Evolutionary conservation across 495 filamentous ascomycete genomes (phyloP).

Genomic region (Neurospora pannonica): DNA sequence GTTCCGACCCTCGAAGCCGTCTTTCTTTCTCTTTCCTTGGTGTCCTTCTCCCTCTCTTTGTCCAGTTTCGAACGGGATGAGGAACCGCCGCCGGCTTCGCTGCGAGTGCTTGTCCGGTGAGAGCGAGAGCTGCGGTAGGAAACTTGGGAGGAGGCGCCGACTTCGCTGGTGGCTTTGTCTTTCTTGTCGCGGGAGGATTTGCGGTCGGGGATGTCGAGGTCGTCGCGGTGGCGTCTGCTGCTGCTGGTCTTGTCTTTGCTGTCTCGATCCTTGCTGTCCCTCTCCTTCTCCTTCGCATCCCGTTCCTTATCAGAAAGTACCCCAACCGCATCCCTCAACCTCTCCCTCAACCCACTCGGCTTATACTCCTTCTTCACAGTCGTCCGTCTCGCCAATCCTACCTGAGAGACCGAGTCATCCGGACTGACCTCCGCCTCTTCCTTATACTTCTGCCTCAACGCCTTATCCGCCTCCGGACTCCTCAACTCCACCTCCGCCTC

Average conservation of each 20-base stretch:
- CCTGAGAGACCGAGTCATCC: conserved; percentile 19
- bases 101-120: conserved; percentile 15
- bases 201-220: background rate
- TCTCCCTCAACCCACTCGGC: conserved; percentile 16
- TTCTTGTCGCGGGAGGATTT: background rate
- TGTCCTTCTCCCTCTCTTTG: conserved; percentile 1
- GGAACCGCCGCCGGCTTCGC: conserved; percentile 8
- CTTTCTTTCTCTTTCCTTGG: conserved; percentile 5
- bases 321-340: background rate
- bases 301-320: conserved; percentile 1
- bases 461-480: conserved; percentile 61
- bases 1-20: background rate
- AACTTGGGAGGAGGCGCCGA: background rate
- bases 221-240: conserved; percentile 1
- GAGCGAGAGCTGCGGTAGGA: conserved; percentile 15
- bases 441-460: conserved; percentile 31
- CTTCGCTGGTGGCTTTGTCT: background rate
- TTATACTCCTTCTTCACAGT: conserved; percentile 14
- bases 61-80: background rate
- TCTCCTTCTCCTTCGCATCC: conserved; percentile 13
- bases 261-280: conserved; percentile 17
- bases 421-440: conserved; percentile 15
- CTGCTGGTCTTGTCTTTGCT: conserved; percentile 8
- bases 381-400: conserved; percentile 11
- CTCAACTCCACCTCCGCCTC: conserved; percentile 84